phyloP scores from a whole-genome alignment of 768 basidiomycete genomes.

The Mycena vitilis region DNA sequence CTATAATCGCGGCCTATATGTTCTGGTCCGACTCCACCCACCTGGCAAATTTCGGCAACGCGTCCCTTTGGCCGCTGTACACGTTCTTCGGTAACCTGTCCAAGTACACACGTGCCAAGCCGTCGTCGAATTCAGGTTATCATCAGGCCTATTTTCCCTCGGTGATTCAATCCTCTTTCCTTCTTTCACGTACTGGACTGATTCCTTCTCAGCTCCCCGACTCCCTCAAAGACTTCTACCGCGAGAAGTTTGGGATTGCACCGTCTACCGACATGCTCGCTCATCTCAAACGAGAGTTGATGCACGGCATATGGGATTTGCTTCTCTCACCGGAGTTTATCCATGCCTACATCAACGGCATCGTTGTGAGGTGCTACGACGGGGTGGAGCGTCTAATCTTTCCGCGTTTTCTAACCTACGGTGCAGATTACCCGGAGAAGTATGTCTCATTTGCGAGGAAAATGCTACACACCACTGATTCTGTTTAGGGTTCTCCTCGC shows the following conservation, averaged over 20 bases:
- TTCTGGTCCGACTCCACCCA: conserved; percentile 44
- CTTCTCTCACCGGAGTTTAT: conserved; percentile 42
- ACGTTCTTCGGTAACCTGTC: conserved; percentile 47
- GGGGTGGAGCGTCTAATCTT: conserved; percentile 39
- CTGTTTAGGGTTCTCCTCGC: background rate
- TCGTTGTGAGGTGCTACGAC: conserved; percentile 41
- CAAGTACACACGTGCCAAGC: conserved; percentile 45
- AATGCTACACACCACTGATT: too few species aligned
- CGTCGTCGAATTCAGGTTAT: conserved; percentile 39
- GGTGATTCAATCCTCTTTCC: conserved; percentile 31
- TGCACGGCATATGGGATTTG: conserved; percentile 42
- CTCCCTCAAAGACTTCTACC: too few species aligned
- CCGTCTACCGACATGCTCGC: conserved; percentile 32
- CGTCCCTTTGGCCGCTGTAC: conserved; percentile 48
- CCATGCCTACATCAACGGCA: conserved; percentile 40
- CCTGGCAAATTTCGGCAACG: conserved; percentile 39
- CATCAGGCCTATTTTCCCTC: conserved; percentile 48
- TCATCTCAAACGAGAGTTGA: conserved; percentile 44
- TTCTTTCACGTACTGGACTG: too few species aligned
- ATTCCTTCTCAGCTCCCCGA: conserved; percentile 43
- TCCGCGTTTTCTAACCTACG: conserved; percentile 43
- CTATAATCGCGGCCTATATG: conserved; percentile 38
- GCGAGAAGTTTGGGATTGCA: conserved; percentile 15
- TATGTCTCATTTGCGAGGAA: conserved; percentile 9
- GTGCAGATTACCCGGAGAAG: conserved; percentile 49